Conservation (phyloP, 2,329 filamentous ascomycete species). For the Pseudogymnoascus sp. region DNA sequence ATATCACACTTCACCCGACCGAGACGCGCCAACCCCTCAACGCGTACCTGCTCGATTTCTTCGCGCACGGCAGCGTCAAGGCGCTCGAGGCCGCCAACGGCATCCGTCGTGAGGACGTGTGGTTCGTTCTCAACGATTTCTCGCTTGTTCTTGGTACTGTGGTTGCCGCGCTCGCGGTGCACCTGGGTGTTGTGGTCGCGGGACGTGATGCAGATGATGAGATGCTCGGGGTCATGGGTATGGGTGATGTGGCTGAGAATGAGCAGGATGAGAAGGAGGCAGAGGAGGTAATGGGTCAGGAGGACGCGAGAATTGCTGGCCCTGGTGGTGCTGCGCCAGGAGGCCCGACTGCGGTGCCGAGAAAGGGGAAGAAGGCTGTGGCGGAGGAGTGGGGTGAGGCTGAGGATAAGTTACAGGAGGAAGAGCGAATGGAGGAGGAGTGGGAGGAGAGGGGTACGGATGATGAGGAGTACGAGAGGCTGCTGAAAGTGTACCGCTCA, state of each 20-base stretch:
- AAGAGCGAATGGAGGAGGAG: slow-evolving; percentile 29
- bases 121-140: slow-evolving; percentile 65
- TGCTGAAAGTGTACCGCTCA: slow-evolving; percentile 51
- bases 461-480: slow-evolving; percentile 36
- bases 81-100: slow-evolving; percentile 58
- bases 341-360: neutral
- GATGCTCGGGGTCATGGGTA: slow-evolving; percentile 38
- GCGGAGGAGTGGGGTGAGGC: slow-evolving; percentile 45
- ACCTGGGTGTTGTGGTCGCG: slow-evolving; percentile 46
- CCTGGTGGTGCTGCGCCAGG: neutral
- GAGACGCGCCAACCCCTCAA: slow-evolving; percentile 50
- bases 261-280: slow-evolving; percentile 29
- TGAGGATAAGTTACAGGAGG: slow-evolving; percentile 30
- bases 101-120: slow-evolving; percentile 60
- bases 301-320: neutral
- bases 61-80: slow-evolving; percentile 59
- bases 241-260: slow-evolving; percentile 42
- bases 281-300: slow-evolving; percentile 18
- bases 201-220: slow-evolving; percentile 39
- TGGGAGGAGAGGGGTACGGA: slow-evolving; percentile 27
- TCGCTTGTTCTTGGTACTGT: slow-evolving; percentile 63
- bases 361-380: slow-evolving; percentile 34
- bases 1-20: slow-evolving; percentile 54
- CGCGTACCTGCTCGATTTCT: slow-evolving; percentile 69
- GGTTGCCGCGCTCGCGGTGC: slow-evolving; percentile 53